Conservation (phyloP, 1,139 yeast genomes). For the Eremothecium coryli region DNA sequence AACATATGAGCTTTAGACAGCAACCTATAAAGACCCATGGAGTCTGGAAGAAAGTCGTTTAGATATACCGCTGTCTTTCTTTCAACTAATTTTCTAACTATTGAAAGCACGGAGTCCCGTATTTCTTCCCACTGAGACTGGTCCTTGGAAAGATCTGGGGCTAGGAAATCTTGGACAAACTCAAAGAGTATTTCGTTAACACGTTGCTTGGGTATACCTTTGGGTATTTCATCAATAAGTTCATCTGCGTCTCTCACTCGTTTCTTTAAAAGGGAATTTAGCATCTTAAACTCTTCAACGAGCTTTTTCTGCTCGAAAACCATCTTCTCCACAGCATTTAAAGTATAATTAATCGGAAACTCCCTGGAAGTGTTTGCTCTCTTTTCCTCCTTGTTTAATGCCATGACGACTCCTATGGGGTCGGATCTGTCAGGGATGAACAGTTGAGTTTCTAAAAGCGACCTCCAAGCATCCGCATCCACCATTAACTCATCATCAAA, state of each 20-base stretch:
- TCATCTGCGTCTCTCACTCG: conserved; percentile 6
- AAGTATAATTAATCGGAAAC: conserved; percentile 10
- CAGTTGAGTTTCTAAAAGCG: conserved; percentile 21
- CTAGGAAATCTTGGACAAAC: conserved; percentile 11
- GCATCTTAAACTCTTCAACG: conserved; percentile 11
- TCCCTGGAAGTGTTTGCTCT: conserved; percentile 13
- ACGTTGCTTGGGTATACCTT: conserved; percentile 7
- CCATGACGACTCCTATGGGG: conserved; percentile 25
- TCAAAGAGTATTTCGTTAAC: conserved; percentile 6
- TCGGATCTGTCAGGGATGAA: conserved; percentile 27
- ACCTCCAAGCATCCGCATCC: conserved; percentile 14
- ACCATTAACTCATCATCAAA: conserved; percentile 7
- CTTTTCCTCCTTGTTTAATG: conserved; percentile 13
- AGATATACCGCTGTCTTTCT: conserved; percentile 13
- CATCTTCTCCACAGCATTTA: conserved; percentile 10
- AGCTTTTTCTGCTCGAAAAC: conserved; percentile 14
- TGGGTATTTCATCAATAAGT: conserved; percentile 6
- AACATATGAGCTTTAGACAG: conserved; percentile 10
- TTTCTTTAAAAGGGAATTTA: conserved; percentile 7
- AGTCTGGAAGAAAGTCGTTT: conserved; percentile 13
- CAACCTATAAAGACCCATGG: conserved; percentile 12
- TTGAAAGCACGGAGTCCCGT: conserved; percentile 5
- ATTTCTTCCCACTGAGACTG: conserved; percentile 8
- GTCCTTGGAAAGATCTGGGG: conserved; percentile 10
- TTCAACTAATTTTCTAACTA: conserved; percentile 11